Evolutionary conservation across 129 eudicot species (phyloP).

Genomic region (Flaveria linearis): DNA sequence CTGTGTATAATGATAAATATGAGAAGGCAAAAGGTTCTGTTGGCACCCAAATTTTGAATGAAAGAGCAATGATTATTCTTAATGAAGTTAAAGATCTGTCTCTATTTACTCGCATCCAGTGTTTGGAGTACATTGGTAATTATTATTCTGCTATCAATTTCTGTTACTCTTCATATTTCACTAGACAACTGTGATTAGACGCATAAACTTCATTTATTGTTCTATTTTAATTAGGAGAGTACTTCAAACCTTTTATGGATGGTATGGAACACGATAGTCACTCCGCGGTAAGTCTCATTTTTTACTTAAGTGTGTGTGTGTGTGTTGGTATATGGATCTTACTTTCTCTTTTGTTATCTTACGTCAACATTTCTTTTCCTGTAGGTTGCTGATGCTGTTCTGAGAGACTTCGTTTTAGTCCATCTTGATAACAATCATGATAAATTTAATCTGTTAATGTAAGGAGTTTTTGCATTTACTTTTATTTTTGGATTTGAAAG

Average conservation of each 20-base stretch:
- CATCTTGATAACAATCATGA: slow-evolving; percentile 87
- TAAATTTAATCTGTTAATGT: slow-evolving; percentile 89
- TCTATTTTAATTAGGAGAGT: slow-evolving; percentile 55
- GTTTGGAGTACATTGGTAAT: slow-evolving; percentile 83
- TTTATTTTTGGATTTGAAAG: slow-evolving; percentile 2
- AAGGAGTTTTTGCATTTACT: slow-evolving; percentile 34
- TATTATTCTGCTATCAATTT: not conserved
- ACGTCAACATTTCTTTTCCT: slow-evolving; percentile 13
- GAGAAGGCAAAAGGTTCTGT: slow-evolving; percentile 81
- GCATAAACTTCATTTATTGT: slow-evolving; percentile 12
- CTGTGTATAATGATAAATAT: slow-evolving; percentile 60
- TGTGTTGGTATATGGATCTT: not conserved
- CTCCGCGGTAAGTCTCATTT: slow-evolving; percentile 58
- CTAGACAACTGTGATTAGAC: slow-evolving; percentile 2
- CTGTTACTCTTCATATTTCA: not conserved
- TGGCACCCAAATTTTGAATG: slow-evolving; percentile 92
- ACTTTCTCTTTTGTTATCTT: not conserved
- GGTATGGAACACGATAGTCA: slow-evolving; percentile 68
- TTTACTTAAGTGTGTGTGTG: slow-evolving; percentile 1
- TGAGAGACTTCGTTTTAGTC: slow-evolving; percentile 75
- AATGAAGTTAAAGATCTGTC: slow-evolving; percentile 70
- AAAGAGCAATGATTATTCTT: slow-evolving; percentile 84
- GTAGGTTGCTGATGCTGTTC: slow-evolving; percentile 82
- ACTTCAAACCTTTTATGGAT: slow-evolving; percentile 70
- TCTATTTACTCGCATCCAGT: slow-evolving; percentile 62